phyloP scores from a whole-genome alignment of 2,329 filamentous ascomycete genomes.

The Aspergillus aculeatus region DNA sequence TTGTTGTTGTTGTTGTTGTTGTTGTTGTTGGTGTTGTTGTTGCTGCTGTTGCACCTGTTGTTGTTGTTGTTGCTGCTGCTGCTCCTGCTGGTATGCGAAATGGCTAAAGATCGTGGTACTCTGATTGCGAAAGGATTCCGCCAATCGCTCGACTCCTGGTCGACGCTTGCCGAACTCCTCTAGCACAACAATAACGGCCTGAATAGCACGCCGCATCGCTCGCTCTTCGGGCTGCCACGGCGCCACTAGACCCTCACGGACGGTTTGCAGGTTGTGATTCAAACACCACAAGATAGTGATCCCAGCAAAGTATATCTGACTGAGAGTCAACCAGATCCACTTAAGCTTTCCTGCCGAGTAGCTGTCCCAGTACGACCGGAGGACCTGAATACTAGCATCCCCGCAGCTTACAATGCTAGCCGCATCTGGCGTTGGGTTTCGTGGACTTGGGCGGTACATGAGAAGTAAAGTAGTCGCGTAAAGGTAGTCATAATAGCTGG shows the following conservation, averaged over 20 bases:
- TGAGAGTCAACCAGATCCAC: conserved; percentile 43
- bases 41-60: conserved; percentile 15
- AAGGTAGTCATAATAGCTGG: conserved; percentile 43
- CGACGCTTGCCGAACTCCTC: conserved; percentile 41
- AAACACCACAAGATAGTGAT: conserved; percentile 43
- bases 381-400: conserved; percentile 39
- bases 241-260: conserved; percentile 29
- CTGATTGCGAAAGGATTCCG: conserved; percentile 39
- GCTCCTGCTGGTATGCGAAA: conserved; percentile 36
- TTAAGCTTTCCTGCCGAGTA: conserved; percentile 41
- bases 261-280: conserved; percentile 38
- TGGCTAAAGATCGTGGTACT: conserved; percentile 40
- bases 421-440: conserved; percentile 37
- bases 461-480: conserved; percentile 41
- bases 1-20: neutral
- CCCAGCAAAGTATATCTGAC: conserved; percentile 40
- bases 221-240: conserved; percentile 39
- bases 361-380: conserved; percentile 42
- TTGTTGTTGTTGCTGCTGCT: conserved; percentile 20
- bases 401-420: conserved; percentile 40
- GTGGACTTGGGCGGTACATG: conserved; percentile 40
- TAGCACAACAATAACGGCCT: conserved; percentile 37
- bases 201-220: conserved; percentile 37
- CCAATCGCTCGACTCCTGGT: conserved; percentile 37
- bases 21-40: conserved; percentile 9